phyloP scores from a whole-genome alignment of 129 eudicot species.

The Silybum marianum region DNA sequence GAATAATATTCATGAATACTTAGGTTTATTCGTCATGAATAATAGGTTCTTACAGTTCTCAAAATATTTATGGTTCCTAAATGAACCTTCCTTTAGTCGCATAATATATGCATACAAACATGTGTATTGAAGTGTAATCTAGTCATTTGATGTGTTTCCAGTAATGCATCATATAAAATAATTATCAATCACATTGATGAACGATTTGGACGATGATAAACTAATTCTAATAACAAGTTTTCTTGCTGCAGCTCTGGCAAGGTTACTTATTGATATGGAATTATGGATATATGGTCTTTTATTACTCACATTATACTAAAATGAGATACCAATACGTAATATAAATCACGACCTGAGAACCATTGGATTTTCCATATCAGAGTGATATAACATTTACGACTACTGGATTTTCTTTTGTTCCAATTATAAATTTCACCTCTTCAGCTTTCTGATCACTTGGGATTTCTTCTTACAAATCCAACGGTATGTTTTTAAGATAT shows the following conservation, averaged over 20 bases:
- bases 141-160: background rate
- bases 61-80: background rate
- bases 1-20: no score
- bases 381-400: background rate
- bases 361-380: background rate
- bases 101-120: background rate
- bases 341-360: background rate
- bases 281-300: no score
- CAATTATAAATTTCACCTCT: background rate
- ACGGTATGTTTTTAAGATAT: background rate
- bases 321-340: background rate
- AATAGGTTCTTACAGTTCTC: no score
- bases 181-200: background rate
- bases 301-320: conserved; percentile 2
- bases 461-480: background rate
- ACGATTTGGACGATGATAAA: background rate
- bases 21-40: background rate
- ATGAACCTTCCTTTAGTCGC: background rate
- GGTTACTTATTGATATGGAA: no score
- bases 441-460: background rate
- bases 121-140: conserved; percentile 5
- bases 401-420: background rate
- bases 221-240: background rate
- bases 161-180: no score
- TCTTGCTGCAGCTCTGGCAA: background rate